Evolutionary conservation across 176 grass and related monocot genomes (phyloP), one percentile per base, ranked within the genome.

Genomic region (Secale cereale): DNA sequence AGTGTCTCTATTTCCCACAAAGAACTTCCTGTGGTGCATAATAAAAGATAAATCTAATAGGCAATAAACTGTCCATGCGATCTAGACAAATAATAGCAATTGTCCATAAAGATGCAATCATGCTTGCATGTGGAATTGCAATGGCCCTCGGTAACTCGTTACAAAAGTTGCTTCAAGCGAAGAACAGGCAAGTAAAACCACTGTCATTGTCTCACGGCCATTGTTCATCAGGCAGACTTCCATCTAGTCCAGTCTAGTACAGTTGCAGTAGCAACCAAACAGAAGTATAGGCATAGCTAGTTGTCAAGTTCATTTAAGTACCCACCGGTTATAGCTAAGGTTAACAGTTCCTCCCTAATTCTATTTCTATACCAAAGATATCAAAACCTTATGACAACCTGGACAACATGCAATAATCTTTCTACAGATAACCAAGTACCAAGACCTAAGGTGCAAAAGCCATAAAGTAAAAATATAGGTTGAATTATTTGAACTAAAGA

Each of bases 1-100:
- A 96, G 91, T 1, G 91, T 95, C 41, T 96, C 91, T 78, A 99
- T 92, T 91, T 98, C 97, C 93, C 91, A 98, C 52, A 99, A 82
- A 78, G 97, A 96, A 87, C 93, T 94, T 85, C 93, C 97, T 96
- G 88, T 36, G 16, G 70, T 50, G 39, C 68, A 81, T 14, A 40
- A 67, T 74, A 56, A 85, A 74, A 41, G 25, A 80, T 82, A 64
- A 85, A 61, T 78, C 25, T 6, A 81, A 70, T 71, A 54, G 9
- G 30, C 33, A 81, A 77, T 10, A 30, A 85, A 57, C 25, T 14
- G 19, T 60, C 62, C 60, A 80, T 37, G 65, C 59, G 70, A 40
- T 54, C 37, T 32, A 74, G 54, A 28, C 71, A 63, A 63, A 54
- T 5, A 84, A 56, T 57, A 59, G 37, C 40, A 56, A 26, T 57